Evolutionary conservation across 805 yeast genomes (phyloP), one percentile per base, ranked within the genome.

Genomic region (Kodamaea kaohsiungensis): DNA sequence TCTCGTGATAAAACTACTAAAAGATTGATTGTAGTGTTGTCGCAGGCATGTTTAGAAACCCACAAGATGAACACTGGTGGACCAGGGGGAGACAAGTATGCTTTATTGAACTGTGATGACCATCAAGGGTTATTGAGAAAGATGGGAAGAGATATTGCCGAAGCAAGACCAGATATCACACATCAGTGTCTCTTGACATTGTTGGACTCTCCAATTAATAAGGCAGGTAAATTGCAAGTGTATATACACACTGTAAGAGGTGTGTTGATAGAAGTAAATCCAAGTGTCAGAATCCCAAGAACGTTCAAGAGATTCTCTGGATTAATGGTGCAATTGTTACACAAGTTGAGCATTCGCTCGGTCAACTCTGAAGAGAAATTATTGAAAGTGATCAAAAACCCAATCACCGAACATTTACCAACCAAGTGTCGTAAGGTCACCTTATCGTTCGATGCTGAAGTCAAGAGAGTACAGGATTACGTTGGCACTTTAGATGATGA

Each of bases 101-200:
- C 96, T 0, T 75, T 95, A 56, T 79, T 95, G 65, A 95, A 95
- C 76, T 95, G 99, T 78, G 99, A 95, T 71, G 99, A 95, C 69
- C 99, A 95, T 70, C 99, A 95, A 75, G 98, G 98, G 13, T 78
- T 93, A 51, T 77, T 95, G 64, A 88, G 93, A 70, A 93, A 91
- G 69, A 91, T 93, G 96, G 96, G 96, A 51, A 84, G 98, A 68
- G 98, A 95, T 67, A 93, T 95, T 59, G 90, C 96, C 48, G 99
- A 95, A 68, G 98, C 98, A 7, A 85, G 99, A 71, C 99, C 99
- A n/a, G 99, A 95, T 71, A 95, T 95, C 65, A 95, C 99, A 45
- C 99, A 95, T 69, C 99, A 93, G 74, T 95, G 99, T 79, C 82
- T 95, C 43, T 79, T 95, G 71, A 93, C 99, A 2, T 78, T 95